Conservation (phyloP, 805 yeast species). For the Candida peoriensis region DNA sequence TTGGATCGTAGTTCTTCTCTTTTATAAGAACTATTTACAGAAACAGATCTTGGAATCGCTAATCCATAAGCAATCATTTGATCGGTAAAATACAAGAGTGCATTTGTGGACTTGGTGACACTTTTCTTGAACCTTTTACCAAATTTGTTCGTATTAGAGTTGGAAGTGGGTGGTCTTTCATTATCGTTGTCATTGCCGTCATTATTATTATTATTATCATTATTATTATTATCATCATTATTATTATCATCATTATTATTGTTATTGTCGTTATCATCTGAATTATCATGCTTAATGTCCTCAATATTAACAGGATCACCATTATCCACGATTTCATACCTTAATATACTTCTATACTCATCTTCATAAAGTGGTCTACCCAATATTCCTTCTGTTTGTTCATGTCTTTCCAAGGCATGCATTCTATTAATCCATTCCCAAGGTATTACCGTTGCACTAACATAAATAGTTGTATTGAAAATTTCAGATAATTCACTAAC, state of each 20-base stretch:
- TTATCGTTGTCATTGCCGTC: slow-evolving; percentile 1
- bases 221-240: slow-evolving; percentile 7
- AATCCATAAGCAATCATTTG: slow-evolving; percentile 52
- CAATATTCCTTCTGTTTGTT: slow-evolving; percentile 65
- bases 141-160: slow-evolving; percentile 2
- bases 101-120: slow-evolving; percentile 28
- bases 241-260: slow-evolving; percentile 15
- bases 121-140: slow-evolving; percentile 18
- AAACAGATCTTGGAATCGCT: slow-evolving; percentile 48
- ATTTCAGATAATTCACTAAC: slow-evolving; percentile 69
- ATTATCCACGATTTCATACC: slow-evolving; percentile 18
- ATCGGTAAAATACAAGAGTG: slow-evolving; percentile 43
- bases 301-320: slow-evolving; percentile 10
- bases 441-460: slow-evolving; percentile 65
- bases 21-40: slow-evolving; percentile 22
- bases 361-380: slow-evolving; percentile 76
- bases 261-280: not conserved
- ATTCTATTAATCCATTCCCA: slow-evolving; percentile 85
- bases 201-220: slow-evolving; percentile 5
- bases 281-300: slow-evolving; percentile 5
- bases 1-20: slow-evolving; percentile 7
- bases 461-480: slow-evolving; percentile 67
- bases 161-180: not conserved
- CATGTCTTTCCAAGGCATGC: slow-evolving; percentile 47
- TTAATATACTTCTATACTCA: slow-evolving; percentile 32